Evolutionary conservation across 495 filamentous ascomycete species (phyloP).

Genomic region (Rhypophila decipiens): DNA sequence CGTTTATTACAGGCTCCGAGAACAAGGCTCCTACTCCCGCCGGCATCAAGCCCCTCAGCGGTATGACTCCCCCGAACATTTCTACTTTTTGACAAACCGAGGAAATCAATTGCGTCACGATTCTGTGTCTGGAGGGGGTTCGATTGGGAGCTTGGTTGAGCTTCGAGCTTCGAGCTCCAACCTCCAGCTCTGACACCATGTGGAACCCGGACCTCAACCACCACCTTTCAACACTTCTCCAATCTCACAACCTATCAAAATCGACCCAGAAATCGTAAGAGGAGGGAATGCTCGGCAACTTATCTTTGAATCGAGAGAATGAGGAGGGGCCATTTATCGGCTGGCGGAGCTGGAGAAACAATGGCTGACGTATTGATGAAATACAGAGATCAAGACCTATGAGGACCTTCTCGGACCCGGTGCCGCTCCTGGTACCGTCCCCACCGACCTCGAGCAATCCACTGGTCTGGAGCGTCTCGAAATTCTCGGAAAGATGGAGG

Average conservation of each 20-base stretch:
- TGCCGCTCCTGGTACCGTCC: constrained; percentile 72
- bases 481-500: constrained; percentile 98
- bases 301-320: too few relatives aligned
- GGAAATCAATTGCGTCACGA: not conserved
- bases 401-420: constrained; percentile 81
- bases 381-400: constrained; percentile 69
- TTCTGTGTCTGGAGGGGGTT: not conserved
- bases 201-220: too few relatives aligned
- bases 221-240: not conserved
- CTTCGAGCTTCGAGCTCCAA: too few relatives aligned
- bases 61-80: constrained; percentile 16
- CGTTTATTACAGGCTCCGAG: constrained; percentile 13
- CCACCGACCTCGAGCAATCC: constrained; percentile 87
- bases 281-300: too few relatives aligned
- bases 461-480: constrained; percentile 98
- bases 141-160: too few relatives aligned
- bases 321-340: too few relatives aligned
- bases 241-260: too few relatives aligned
- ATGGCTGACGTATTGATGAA: not conserved
- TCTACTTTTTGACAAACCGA: not conserved
- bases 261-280: too few relatives aligned
- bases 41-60: constrained; percentile 27
- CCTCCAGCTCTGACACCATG: too few relatives aligned
- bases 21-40: constrained; percentile 10
- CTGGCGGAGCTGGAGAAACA: not conserved